phyloP scores from a whole-genome alignment of 805 yeast genomes.

The Kuraishia piskuri region DNA sequence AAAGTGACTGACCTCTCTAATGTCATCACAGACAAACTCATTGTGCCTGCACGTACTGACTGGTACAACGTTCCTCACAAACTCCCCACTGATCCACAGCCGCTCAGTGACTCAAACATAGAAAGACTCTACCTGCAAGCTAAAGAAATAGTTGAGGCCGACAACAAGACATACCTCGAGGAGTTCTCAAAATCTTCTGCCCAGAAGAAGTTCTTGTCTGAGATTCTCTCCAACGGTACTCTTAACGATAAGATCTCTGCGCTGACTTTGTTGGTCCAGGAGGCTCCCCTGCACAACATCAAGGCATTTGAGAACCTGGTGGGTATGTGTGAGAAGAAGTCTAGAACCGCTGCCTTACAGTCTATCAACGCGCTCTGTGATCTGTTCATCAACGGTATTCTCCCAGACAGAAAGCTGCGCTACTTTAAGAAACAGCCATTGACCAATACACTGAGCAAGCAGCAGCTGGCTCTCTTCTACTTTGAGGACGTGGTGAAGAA shows the following conservation, averaged over 20 bases:
- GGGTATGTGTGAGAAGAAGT: conserved; percentile 79
- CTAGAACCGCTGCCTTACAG: conserved; percentile 87
- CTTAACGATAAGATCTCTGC: conserved; percentile 93
- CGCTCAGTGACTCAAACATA: conserved; percentile 43
- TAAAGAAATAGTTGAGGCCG: conserved; percentile 52
- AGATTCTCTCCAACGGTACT: conserved; percentile 87
- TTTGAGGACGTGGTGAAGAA: conserved; percentile 87
- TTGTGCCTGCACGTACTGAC: conserved; percentile 54
- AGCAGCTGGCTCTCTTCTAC: conserved; percentile 62
- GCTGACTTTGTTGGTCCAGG: conserved; percentile 84
- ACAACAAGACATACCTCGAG: conserved; percentile 61
- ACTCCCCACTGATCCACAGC: conserved; percentile 34
- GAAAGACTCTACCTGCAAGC: conserved; percentile 61
- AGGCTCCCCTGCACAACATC: conserved; percentile 85
- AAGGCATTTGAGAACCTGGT: conserved; percentile 76
- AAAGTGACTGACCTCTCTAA: conserved; percentile 29
- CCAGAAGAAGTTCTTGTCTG: conserved; percentile 80
- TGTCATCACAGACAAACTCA: conserved; percentile 46
- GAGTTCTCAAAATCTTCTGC: conserved; percentile 71
- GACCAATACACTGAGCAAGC: conserved; percentile 35
- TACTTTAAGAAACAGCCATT: conserved; percentile 73
- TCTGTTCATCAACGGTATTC: conserved; percentile 71
- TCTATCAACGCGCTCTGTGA: conserved; percentile 87
- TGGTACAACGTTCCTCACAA: conserved; percentile 49
- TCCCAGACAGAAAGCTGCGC: conserved; percentile 77